Base-by-base conservation (phyloP, 2,329 filamentous ascomycete species). In the Huntiella abstrusa region DNA sequence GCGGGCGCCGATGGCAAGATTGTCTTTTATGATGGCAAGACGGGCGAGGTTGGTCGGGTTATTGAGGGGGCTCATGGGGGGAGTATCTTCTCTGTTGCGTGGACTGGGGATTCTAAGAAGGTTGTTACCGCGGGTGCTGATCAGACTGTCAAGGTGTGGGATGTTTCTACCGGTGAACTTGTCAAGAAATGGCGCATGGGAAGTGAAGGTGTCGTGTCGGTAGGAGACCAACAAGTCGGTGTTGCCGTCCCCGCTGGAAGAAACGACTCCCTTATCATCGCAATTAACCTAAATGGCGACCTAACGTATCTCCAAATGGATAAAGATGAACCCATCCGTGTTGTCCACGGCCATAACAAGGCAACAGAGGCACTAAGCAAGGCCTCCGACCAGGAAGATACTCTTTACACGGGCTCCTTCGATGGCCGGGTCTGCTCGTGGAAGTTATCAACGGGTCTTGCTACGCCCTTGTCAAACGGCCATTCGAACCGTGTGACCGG, bases 21-120 rank as follows among this genome's bases (percentile, higher is more conserved):
- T 53, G 92, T 91, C 69, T 67, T 98, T 7, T 98, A 95, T 59
- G 86, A 98, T 59, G 91, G 88, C 51, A 94, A 93, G 70, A 94
- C 86, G 12, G 91, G 91, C 28, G 86, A 94, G 58, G 71, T 80
- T 1, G 83, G 77, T 39, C 73, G 67, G 49, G 71, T 83, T 54
- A 80, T 98, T 55, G 80, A 88, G 53, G 79, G 76, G n/a, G 45
- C 77, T 53, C 91, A 98, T 60, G 88, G 78, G 4, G 91, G 91
- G 41, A 93, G 85, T 59, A 91, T 98, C 49, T 93, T 95, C 57
- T 80, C 80, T 16, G 77, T 96, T 4, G 85, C 83, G 13, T 98
- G 91, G 91, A 75, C 83, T 1, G 75, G 76, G 51, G 86, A 96
- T 59, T 86, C 85, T 19, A 86, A 78, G 57, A 77, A 75, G 54